These are phyloP conservation scores for Rutstroemia sp. DNA, from an alignment of 2,329 filamentous ascomycete species.

Conservation along the genomic window DNA sequence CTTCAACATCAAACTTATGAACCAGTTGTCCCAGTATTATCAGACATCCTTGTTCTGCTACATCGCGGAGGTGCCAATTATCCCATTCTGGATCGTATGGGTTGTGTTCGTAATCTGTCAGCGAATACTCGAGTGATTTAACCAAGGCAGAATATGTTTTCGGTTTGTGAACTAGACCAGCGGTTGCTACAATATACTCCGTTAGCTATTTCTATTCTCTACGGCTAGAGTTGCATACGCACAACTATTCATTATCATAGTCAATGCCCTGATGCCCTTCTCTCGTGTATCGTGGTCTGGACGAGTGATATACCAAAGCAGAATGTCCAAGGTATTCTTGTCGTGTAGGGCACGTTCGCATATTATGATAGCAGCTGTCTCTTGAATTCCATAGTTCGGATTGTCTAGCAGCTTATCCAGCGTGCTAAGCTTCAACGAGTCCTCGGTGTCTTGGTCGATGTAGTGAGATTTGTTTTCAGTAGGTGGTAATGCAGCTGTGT, in stretches of 20 bases:
- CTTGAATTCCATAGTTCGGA: constrained; percentile 65
- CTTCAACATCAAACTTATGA: constrained; percentile 49
- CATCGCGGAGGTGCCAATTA: constrained; percentile 55
- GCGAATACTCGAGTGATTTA: constrained; percentile 49
- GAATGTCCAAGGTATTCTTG: constrained; percentile 37
- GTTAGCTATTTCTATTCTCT: constrained; percentile 6
- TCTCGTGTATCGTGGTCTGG: constrained; percentile 53
- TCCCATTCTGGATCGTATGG: constrained; percentile 51
- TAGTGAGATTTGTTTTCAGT: constrained; percentile 60
- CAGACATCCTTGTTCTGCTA: constrained; percentile 52
- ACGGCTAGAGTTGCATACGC: constrained; percentile 12
- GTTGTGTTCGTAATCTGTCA: constrained; percentile 43
- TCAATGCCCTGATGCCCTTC: constrained; percentile 47
- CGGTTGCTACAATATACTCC: constrained; percentile 10
- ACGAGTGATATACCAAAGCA: constrained; percentile 52
- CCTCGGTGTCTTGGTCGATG: constrained; percentile 69
- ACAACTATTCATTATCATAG: constrained; percentile 46
- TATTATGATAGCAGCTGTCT: constrained; percentile 55
- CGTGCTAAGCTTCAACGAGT: constrained; percentile 59
- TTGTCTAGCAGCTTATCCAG: constrained; percentile 60
- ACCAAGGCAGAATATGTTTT: constrained; percentile 42
- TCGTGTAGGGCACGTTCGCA: constrained; percentile 54
- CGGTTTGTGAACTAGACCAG: constrained; percentile 23
- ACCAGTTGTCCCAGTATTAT: constrained; percentile 38
- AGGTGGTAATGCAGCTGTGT: constrained; percentile 59